Base-by-base conservation (phyloP, 306 rosid genomes). In the Fragaria nilgerrensis region DNA sequence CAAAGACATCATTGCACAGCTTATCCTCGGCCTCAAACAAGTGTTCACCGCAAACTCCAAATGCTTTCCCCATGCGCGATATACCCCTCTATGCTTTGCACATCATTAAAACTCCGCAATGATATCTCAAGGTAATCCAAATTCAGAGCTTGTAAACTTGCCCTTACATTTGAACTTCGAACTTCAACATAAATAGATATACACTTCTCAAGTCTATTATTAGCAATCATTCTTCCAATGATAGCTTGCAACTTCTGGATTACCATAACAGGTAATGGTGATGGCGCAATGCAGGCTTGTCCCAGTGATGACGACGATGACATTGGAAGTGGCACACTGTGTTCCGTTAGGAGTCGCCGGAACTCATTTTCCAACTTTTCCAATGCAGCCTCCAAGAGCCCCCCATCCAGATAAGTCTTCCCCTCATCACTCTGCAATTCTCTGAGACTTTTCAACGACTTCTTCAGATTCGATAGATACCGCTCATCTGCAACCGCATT, bases 21-120 rank as follows among this genome's bases (percentile, higher is more conserved):
- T 92, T 92, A 80, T 88, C 92, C 83, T 92, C 99, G 0, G 89
- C 98, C 88, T 96, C 99, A 68, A 96, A 96, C 89, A 96, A 91
- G 80, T 96, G 99, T 75, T 96, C 87, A 96, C 99, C 0, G 99
- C 98, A 87, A 96, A 96, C 86, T 96, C 99, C 78, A 96, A 85
- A 88, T 96, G 99, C 84, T 79, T 96, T 55, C 99, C 99, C 99
- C 99, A 96, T 96, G 91, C 13, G 84, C 86, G 53, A 96, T 93
- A 80, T 92, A 88, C 59, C 87, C 98, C 75, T 92, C 99, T 45
- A 96, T 92, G 88, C 96, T 91, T 70, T 90, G 98, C 80, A 96
- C 98, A 70, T 96, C 94, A 85, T 96, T 96, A 82, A 82, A 93
- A 93, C 78, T 96, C 99, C 5, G 98, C 75, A 71, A 89, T 1